Evolutionary conservation across 202 grass and related monocot species (phyloP), one percentile per base, ranked within the genome.

Genomic region (Saccharum hybrid): DNA sequence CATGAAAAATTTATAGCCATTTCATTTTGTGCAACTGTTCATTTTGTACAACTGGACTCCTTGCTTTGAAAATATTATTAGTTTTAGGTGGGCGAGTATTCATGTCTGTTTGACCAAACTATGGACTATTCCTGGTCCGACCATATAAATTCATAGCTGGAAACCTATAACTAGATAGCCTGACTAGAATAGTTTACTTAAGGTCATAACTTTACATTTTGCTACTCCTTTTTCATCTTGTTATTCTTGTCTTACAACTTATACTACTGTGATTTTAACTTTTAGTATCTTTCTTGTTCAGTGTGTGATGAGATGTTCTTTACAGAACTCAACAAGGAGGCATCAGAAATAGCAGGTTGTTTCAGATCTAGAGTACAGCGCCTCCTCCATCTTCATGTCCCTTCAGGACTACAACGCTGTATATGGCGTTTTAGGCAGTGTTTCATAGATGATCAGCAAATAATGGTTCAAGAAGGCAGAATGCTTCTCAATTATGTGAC

Each of bases 241-340:
- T 31, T 89, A 8, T 10, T 10, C 30, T 7, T 23, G 38, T 57
- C 68, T 59, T 74, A 68, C 61, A 52, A 14, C 5, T 31, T 86
- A 14, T 48, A 16, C 31, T 74, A 26, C 54, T 68, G 60, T 51
- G 63, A 59, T 75, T 38, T 75, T 87, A 15, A 83, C 83, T 52
- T 60, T 23, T 66, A 62, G 54, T 64, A 75, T 79, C 67, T 66
- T 84, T 46, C 15, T 66, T 80, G 33, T 87, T 74, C 37, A 94
- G 89, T 90, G 71, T 94, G 92, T 70, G 86, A 94, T 78, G 78
- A 91, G 40, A 88, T 89, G 87, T 91, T 94, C 87, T 94, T 94
- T 81, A 86, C 92, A 77, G 87, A 94, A 89, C 89, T 94, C 51
- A 91, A 81, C 72, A 91, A 88, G 61, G 92, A 92, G 63, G 87